A percentile compares a stretch with the other conserved stretches of the same genome.
These are phyloP conservation scores for Cordyceps tenuipes DNA, from an alignment of 2,329 filamentous ascomycete genomes.

Conservation along the genomic window DNA sequence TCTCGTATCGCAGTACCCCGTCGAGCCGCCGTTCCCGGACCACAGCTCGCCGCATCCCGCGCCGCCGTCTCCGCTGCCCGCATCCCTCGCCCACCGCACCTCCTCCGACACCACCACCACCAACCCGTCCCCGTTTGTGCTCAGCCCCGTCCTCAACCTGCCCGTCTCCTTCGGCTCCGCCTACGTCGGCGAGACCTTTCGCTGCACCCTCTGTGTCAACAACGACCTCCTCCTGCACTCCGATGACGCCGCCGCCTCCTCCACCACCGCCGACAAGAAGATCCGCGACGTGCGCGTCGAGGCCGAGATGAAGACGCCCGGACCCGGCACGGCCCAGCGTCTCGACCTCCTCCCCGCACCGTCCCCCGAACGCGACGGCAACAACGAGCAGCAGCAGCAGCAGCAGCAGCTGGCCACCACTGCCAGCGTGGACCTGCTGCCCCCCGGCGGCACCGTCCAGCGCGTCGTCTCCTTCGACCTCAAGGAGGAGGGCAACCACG, in stretches of 20 bases:
- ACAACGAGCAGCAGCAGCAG: too few relatives aligned
- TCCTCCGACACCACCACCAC: slow-evolving; percentile 24
- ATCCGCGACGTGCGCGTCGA: slow-evolving; percentile 74
- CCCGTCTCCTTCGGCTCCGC: slow-evolving; percentile 88
- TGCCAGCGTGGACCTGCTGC: slow-evolving; percentile 42
- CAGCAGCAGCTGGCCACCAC: too few relatives aligned
- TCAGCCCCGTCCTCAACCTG: slow-evolving; percentile 65
- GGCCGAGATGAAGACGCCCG: slow-evolving; percentile 91
- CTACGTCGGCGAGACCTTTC: slow-evolving; percentile 92
- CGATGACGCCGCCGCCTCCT: neutral
- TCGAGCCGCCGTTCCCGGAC: slow-evolving; percentile 38
- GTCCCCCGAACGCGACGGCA: neutral
- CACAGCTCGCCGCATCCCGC: slow-evolving; percentile 32
- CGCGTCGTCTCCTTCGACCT: slow-evolving; percentile 78
- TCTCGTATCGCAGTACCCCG: slow-evolving; percentile 61
- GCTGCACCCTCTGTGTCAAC: slow-evolving; percentile 92
- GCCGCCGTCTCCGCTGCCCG: slow-evolving; percentile 35
- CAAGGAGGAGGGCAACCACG: slow-evolving; percentile 89
- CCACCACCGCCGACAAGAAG: slow-evolving; percentile 27
- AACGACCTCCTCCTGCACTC: slow-evolving; percentile 50
- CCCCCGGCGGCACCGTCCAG: slow-evolving; percentile 62
- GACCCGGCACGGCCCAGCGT: slow-evolving; percentile 47
- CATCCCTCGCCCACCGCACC: slow-evolving; percentile 62
- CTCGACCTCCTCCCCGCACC: slow-evolving; percentile 47
- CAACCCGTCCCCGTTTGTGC: slow-evolving; percentile 47